These are phyloP conservation scores for Triticum urartu DNA, from an alignment of 176 grass and related monocot species.

Conservation along the genomic window DNA sequence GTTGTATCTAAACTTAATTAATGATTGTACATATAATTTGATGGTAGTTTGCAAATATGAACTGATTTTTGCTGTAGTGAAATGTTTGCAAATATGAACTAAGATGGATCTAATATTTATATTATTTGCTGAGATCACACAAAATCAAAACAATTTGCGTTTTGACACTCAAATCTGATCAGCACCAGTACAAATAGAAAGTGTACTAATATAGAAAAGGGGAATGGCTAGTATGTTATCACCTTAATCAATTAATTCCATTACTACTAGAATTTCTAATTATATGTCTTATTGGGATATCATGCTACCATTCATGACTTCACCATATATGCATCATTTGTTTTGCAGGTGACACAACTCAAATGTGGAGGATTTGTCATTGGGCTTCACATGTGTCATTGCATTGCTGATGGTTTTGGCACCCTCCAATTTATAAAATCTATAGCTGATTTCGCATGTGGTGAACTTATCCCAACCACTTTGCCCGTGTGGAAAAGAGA, in stretches of 20 bases:
- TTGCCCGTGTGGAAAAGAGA: constrained; percentile 30
- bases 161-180: neutral
- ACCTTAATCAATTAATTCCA: no score
- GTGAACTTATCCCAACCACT: constrained; percentile 1
- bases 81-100: neutral
- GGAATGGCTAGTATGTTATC: no score
- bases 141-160: neutral
- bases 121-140: neutral
- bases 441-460: constrained; percentile 29
- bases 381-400: constrained; percentile 40
- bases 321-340: neutral
- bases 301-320: neutral
- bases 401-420: constrained; percentile 44
- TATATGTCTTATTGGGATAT: neutral
- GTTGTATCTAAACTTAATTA: neutral
- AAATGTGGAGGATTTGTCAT: constrained; percentile 45
- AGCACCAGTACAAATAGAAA: neutral
- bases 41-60: neutral
- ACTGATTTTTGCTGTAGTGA: no score
- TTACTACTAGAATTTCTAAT: neutral
- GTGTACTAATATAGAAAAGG: no score
- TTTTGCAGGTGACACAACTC: constrained; percentile 34
- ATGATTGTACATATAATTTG: neutral
- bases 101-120: neutral
- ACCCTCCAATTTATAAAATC: constrained; percentile 32